Evolutionary conservation across 2,329 filamentous ascomycete genomes (phyloP).

Genomic region (Paradendryphiella salina): DNA sequence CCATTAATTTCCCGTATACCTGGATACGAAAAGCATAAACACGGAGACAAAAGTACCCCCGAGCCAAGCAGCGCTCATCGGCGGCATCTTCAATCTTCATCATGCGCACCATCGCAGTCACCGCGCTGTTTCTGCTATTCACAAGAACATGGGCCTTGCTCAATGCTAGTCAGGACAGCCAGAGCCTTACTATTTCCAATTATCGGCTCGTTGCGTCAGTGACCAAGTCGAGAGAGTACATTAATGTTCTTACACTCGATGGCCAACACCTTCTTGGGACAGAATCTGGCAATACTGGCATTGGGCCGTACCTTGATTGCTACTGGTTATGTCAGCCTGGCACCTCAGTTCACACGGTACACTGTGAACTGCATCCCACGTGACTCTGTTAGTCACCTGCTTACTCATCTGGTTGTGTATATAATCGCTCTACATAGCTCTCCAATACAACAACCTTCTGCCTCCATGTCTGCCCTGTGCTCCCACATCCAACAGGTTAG

Average conservation of each 20-base stretch:
- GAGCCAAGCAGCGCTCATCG: not conserved
- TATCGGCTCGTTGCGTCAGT: conserved; percentile 52
- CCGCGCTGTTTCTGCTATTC: conserved; percentile 17
- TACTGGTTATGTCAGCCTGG: too few relatives aligned
- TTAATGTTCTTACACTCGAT: conserved; percentile 52
- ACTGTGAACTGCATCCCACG: too few relatives aligned
- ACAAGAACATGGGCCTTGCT: conserved; percentile 20
- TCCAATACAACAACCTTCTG: too few relatives aligned
- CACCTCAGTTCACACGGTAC: too few relatives aligned
- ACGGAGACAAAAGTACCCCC: conserved; percentile 5
- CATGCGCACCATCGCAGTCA: conserved; percentile 18
- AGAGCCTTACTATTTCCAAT: conserved; percentile 49
- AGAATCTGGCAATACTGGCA: conserved; percentile 38
- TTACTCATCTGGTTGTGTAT: too few relatives aligned
- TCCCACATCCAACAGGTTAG: too few relatives aligned
- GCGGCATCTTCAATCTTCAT: not conserved
- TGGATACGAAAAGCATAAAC: conserved; percentile 14
- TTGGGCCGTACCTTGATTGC: conserved; percentile 45
- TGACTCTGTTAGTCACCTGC: too few relatives aligned
- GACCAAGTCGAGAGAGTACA: conserved; percentile 49
- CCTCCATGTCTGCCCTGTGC: too few relatives aligned
- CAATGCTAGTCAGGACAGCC: conserved; percentile 23
- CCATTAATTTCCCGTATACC: conserved; percentile 26
- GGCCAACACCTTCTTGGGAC: conserved; percentile 42
- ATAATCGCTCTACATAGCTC: too few relatives aligned